Evolutionary conservation across 208 protist species (phyloP).

Genomic region (Herpetomonas tarakana): DNA sequence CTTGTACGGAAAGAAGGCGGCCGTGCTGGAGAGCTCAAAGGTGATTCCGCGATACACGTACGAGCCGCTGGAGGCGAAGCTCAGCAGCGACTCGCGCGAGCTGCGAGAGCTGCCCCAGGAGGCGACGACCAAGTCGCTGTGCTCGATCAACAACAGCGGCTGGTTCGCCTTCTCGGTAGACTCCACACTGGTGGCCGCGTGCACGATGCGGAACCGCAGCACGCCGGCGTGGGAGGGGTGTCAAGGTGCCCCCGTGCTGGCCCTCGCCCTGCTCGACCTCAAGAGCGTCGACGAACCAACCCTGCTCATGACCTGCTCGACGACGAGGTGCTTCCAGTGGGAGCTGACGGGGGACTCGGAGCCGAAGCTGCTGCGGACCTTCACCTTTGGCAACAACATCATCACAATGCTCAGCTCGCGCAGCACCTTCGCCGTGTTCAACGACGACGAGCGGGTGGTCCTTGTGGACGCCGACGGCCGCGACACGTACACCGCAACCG

Average conservation of each 20-base stretch:
- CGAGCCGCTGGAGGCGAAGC: slow-evolving; percentile 42
- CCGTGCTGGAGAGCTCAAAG: slow-evolving; percentile 71
- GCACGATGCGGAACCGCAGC: slow-evolving; percentile 74
- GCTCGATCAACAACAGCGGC: slow-evolving; percentile 52
- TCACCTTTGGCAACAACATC: slow-evolving; percentile 44
- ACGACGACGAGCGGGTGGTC: slow-evolving; percentile 34
- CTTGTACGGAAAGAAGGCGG: slow-evolving; percentile 64
- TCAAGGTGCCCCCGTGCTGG: slow-evolving; percentile 41
- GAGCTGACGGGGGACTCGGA: slow-evolving; percentile 61
- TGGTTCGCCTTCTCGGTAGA: slow-evolving; percentile 88
- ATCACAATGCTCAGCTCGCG: slow-evolving; percentile 58
- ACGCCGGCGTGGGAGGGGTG: slow-evolving; percentile 79
- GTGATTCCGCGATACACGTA: slow-evolving; percentile 52
- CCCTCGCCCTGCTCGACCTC: slow-evolving; percentile 61
- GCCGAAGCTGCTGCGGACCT: slow-evolving; percentile 61
- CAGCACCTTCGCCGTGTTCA: slow-evolving; percentile 77
- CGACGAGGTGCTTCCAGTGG: slow-evolving; percentile 57
- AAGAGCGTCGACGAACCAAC: slow-evolving; percentile 23
- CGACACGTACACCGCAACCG: slow-evolving; percentile 18
- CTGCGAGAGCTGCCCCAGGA: slow-evolving; percentile 41
- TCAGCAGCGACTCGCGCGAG: slow-evolving; percentile 44
- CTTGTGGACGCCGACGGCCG: slow-evolving; percentile 34
- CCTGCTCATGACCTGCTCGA: slow-evolving; percentile 53
- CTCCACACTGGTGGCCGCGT: slow-evolving; percentile 58
- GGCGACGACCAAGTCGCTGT: slow-evolving; percentile 37